Evolutionary conservation across 345 rosid species (phyloP).

Genomic region (Fremontodendron californicum): DNA sequence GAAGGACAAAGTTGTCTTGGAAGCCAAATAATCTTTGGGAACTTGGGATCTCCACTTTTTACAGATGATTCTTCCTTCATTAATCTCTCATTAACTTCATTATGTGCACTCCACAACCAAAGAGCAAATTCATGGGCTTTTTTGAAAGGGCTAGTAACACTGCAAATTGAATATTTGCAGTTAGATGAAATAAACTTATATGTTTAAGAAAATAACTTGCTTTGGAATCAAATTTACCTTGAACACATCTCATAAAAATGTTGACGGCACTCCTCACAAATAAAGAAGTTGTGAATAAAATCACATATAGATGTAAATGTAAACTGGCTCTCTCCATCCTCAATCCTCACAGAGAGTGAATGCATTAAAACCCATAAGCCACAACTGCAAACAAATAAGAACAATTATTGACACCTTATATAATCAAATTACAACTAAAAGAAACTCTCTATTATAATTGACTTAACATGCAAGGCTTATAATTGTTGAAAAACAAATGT

Average conservation of each 20-base stretch:
- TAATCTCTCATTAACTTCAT: conserved; percentile 77
- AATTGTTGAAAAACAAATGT: background rate
- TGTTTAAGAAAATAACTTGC: background rate
- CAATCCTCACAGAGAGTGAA: conserved; percentile 86
- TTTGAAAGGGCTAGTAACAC: conserved; percentile 63
- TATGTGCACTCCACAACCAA: conserved; percentile 95
- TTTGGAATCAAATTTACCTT: conserved; percentile 46
- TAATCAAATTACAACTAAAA: background rate
- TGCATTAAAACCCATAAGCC: conserved; percentile 95
- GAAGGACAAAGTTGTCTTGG: conserved; percentile 79
- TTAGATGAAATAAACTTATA: conserved; percentile 16
- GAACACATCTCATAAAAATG: conserved; percentile 89
- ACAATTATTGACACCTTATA: background rate
- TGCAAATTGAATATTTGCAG: conserved; percentile 30
- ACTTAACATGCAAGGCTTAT: background rate
- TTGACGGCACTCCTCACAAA: conserved; percentile 93
- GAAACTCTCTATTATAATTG: background rate
- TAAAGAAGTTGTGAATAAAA: conserved; percentile 81
- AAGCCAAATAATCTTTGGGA: conserved; percentile 92
- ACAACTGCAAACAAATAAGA: conserved; percentile 56
- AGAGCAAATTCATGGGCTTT: conserved; percentile 69
- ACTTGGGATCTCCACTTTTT: conserved; percentile 77
- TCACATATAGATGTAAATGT: conserved; percentile 75
- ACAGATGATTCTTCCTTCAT: conserved; percentile 74
- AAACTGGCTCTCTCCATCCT: conserved; percentile 83